Evolutionary conservation across 1,139 yeast species (phyloP).

Genomic region (Geotrichum klebahnii): DNA sequence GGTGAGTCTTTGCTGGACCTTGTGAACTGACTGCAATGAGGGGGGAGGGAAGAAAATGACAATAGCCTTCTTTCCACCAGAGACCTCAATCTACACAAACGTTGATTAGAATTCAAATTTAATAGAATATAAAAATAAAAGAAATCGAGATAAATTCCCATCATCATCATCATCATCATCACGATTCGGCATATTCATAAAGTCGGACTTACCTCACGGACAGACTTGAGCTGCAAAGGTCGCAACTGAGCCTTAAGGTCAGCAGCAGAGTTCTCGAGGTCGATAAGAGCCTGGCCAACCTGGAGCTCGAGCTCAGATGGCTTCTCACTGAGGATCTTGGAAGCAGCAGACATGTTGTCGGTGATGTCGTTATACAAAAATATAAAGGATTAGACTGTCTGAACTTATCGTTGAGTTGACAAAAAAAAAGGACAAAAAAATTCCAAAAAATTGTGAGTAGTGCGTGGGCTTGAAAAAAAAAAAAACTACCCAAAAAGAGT

Average conservation of each 20-base stretch:
- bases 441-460: conserved; percentile 1
- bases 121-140: not conserved
- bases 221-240: conserved; percentile 97
- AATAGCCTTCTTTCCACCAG: conserved; percentile 98
- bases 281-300: conserved; percentile 98
- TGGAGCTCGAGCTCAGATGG: conserved; percentile 99
- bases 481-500: conserved; percentile 18
- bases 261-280: conserved; percentile 88
- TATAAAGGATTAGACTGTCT: not conserved
- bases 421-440: conserved; percentile 5
- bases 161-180: conserved; percentile 89
- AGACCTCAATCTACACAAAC: conserved; percentile 65
- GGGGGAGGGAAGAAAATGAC: conserved; percentile 98
- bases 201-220: conserved; percentile 61
- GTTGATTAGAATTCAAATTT: conserved; percentile 19
- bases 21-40: conserved; percentile 89
- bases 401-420: conserved; percentile 15
- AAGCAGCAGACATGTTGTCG: conserved; percentile 81
- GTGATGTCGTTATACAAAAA: conserved; percentile 13
- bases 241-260: conserved; percentile 97
- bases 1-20: conserved; percentile 86
- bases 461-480: conserved; percentile 7
- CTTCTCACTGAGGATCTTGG: conserved; percentile 68
- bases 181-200: conserved; percentile 37
- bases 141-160: not conserved